Evolutionary conservation across 1,284 basidiomycete species (phyloP).

Genomic region (Ganoderma lingzhi): DNA sequence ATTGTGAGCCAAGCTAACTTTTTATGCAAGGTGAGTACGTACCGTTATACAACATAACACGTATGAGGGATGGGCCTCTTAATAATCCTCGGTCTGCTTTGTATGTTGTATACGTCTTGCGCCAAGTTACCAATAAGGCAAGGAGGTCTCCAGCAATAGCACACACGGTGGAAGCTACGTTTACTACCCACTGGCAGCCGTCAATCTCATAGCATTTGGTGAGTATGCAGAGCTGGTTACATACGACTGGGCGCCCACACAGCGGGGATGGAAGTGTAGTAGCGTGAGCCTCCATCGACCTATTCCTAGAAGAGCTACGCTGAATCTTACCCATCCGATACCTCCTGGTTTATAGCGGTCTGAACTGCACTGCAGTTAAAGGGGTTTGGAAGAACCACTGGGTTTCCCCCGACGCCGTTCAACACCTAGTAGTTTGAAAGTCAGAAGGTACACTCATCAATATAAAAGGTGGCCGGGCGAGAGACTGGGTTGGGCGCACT

Average conservation of each 20-base stretch:
- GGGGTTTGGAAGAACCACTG: background rate
- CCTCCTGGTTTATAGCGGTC: no score
- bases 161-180: background rate
- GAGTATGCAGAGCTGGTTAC: background rate
- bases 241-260: background rate
- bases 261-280: no score
- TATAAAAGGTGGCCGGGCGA: no score
- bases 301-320: no score
- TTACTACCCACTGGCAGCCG: background rate
- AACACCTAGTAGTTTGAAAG: background rate
- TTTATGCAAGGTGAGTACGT: no score
- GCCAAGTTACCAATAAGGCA: background rate
- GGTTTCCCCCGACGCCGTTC: background rate
- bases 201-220: background rate
- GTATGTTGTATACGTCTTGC: background rate
- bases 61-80: background rate
- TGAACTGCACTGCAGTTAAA: background rate
- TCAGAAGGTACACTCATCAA: no score
- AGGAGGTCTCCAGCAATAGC: background rate
- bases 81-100: background rate
- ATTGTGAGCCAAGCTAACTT: no score
- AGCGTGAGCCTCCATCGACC: no score
- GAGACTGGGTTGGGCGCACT: no score
- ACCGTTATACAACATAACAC: background rate
- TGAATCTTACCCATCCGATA: no score